These are phyloP conservation scores for Asterophora lycoperdoides DNA, from an alignment of 768 basidiomycete species.

Conservation along the genomic window DNA sequence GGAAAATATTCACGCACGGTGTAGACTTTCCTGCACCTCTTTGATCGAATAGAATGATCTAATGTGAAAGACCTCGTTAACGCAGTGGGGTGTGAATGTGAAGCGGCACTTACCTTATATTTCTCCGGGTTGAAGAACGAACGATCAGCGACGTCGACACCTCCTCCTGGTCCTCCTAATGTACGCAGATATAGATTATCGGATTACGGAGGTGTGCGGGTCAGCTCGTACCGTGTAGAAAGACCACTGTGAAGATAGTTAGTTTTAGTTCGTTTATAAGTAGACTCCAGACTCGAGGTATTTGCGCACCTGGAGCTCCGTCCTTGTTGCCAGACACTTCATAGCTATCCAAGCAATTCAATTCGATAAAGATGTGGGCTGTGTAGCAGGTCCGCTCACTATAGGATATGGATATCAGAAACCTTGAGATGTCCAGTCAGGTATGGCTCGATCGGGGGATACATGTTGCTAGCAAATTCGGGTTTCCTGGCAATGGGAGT, in stretches of 20 bases:
- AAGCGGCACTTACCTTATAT: slow-evolving; percentile 57
- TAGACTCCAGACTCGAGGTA: background rate
- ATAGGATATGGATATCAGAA: slow-evolving; percentile 68
- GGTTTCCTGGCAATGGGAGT: background rate
- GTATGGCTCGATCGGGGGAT: slow-evolving; percentile 65
- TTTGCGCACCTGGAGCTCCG: slow-evolving; percentile 61
- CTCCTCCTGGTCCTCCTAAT: slow-evolving; percentile 79
- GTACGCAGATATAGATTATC: background rate
- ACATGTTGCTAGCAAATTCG: slow-evolving; percentile 40
- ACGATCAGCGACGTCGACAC: slow-evolving; percentile 61
- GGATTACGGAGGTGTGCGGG: background rate
- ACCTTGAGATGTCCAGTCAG: slow-evolving; percentile 65
- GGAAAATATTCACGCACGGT: slow-evolving; percentile 48
- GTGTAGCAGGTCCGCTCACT: slow-evolving; percentile 38
- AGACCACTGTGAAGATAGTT: slow-evolving; percentile 55
- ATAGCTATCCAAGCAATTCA: slow-evolving; percentile 46
- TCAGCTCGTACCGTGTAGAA: slow-evolving; percentile 58
- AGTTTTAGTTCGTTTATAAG: background rate
- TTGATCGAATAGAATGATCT: slow-evolving; percentile 90
- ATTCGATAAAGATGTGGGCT: background rate
- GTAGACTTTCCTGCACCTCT: slow-evolving; percentile 84
- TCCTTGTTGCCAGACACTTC: slow-evolving; percentile 76
- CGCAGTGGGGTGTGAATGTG: background rate
- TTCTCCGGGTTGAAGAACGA: slow-evolving; percentile 80
- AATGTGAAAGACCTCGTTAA: background rate